Base-by-base conservation (phyloP, 2,329 filamentous ascomycete species). In the Parastagonospora nodorum region DNA sequence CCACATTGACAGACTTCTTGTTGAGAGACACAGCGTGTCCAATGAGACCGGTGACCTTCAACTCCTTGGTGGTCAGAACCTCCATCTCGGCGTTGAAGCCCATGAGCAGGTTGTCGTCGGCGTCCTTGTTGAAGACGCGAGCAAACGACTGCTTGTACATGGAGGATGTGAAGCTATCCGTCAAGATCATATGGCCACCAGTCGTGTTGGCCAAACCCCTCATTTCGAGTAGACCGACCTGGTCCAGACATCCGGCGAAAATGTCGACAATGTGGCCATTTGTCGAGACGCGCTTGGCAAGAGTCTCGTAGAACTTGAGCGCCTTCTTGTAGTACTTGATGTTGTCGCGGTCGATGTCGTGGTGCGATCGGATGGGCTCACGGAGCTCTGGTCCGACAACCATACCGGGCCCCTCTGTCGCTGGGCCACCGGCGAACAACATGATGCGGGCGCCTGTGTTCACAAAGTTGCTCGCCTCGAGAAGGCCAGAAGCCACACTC, bases 311-410 rank as follows among this genome's bases (percentile, higher is more conserved):
- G 75, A 97, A 97, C 87, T 97, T 99, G 43, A 97, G 77, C 16
- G 94, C 94, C 78, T 99, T 99, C 82, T 99, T 99, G 79, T 96
- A 97, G 78, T 97, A 97, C 76, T 99, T 99, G 78, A 96, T 96
- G 73, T 97, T 97, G 75, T 99, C 94, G 50, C 92, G 87, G 73
- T 99, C 94, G 74, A 99, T 99, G 68, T 99, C 94, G 76, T 99
- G 94, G 77, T 99, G 94, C 36, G 93, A 97, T 69, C 94, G 88
- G 60, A 99, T 97, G 8, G 95, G 92, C 74, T 99, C 94, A 73
- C 93, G 89, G 60, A 99, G 80, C 76, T 99, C 94, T 19, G 94
- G 90, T 2, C 92, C 92, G 71, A 99, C 94, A 29, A 99, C 94
- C 84, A 96, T 92, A 54, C 94, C 94, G 9, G 94, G 94, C 1